Percentiles rank a stretch among this genome's conserved stretches.
phyloP scores from a whole-genome alignment of 176 grass and related monocot species.

The Zoysia pacifica region DNA sequence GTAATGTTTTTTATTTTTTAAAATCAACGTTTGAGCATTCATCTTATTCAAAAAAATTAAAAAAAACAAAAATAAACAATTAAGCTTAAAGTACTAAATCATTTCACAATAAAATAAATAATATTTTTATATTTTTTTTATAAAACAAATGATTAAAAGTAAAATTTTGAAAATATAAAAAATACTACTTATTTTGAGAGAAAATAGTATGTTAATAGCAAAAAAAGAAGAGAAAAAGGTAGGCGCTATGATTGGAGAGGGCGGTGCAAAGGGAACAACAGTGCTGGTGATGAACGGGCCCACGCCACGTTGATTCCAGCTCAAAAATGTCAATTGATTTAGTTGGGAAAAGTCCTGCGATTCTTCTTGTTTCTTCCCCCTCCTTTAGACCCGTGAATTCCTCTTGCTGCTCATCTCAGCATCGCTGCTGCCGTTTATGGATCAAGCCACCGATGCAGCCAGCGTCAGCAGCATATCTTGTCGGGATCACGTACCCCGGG shows the following conservation, averaged over 20 bases:
- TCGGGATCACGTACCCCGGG: too few species aligned
- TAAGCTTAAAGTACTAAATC: too few species aligned
- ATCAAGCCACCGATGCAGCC: background rate
- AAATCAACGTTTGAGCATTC: too few species aligned
- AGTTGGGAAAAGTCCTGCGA: background rate
- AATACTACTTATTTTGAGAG: too few species aligned
- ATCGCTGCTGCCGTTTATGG: conserved; percentile 11
- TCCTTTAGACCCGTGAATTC: background rate
- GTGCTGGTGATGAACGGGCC: background rate
- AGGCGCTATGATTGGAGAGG: background rate
- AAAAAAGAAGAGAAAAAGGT: background rate
- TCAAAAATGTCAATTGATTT: background rate
- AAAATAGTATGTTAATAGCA: background rate
- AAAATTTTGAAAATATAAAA: too few species aligned
- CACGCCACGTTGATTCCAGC: conserved; percentile 26
- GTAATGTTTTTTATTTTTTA: too few species aligned
- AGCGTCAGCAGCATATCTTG: background rate
- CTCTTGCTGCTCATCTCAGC: background rate
- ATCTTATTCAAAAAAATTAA: too few species aligned
- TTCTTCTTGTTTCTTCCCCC: too few species aligned
- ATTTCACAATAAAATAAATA: too few species aligned
- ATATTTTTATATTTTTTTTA: too few species aligned
- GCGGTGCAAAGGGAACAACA: background rate
- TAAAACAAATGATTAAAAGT: too few species aligned
- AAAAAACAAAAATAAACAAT: too few species aligned